Evolutionary conservation across 208 protist species (phyloP), one percentile per base, ranked within the genome.

Genomic region (Crithidia mellificae): DNA sequence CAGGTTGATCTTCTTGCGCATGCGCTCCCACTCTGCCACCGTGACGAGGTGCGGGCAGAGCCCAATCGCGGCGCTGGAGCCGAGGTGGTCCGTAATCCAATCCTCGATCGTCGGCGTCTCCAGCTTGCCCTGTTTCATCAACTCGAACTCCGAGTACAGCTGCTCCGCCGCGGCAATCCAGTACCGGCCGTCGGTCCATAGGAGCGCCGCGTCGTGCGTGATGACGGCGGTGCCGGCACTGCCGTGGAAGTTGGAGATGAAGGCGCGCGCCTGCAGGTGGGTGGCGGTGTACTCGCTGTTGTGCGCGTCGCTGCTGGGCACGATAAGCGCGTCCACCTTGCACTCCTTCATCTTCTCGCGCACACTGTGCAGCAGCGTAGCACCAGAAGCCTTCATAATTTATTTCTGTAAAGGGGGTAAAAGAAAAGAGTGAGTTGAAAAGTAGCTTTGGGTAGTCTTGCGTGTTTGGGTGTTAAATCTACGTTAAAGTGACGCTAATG

Each of bases 181-280:
- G 83, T 99, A 99, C 29, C 98, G 94, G 6, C 97, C 98, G 70
- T 99, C 98, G 3, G 98, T 99, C 97, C 96, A 99, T 17, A 99
- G 63, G 32, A 98, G 80, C 7, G 94, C 92, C 34, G 88, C 69
- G 6, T 88, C 74, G 69, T 80, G 57, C 20, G 87, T 92, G 51
- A 97, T 80, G 27, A 96, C 53, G 34, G 81, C 85, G 17, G 83
- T 97, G 34, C 98, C 98, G 2, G 97, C 85, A 27, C 93, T 98
- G 56, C 98, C 98, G 32, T 73, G 81, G 78, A 99, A 99, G 65
- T 96, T 90, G 39, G 93, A 96, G 55, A 99, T 65, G 66, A 95
- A 98, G 4, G 87, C 90, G 41, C 94, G 87, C 22, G 95, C 84
- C 64, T 98, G 80, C 70, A 98, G 88, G 61, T 74, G 72, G 8